Evolutionary conservation across 768 basidiomycete species (phyloP), one percentile per base, ranked within the genome.

Genomic region (Xerocomellus chrysenteron): DNA sequence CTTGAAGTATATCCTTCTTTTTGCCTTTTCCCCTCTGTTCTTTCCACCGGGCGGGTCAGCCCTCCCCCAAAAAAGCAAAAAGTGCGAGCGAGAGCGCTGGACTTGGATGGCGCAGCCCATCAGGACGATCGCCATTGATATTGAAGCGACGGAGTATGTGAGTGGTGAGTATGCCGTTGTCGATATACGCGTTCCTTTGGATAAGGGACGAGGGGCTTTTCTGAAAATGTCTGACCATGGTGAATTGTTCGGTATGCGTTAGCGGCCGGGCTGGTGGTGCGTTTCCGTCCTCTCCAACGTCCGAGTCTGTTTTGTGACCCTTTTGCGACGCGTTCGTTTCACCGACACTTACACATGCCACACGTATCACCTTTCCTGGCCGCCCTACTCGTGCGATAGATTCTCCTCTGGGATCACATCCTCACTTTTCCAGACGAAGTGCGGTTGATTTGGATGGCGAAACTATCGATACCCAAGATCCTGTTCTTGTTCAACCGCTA

Each of bases 401-500:
- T 71, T 17, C 58, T 74, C 11, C 55, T 74, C 24, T 75, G 72
- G 62, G 74, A 74, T 47, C 69, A 74, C 35, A 28, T 71, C 44
- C 57, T 74, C 40, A 75, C 74, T 0, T 60, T 74, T 30, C 48
- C 57, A 14, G 72, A 73, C 21, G 73, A 75, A 63, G 70, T 75
- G 13, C 41, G 52, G 48, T 50, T 70, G 21, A 63, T 75, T 30
- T 75, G 74, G 74, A 60, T 30, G 3, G 71, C 74, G 1, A 60
- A 19, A 19, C 45, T 55, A 3, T 67, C 72, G 13, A 33, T 63
- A 9, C 65, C 71, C 41, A 75, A 76, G 39, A 53, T 67, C 19
- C 45, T 75, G 17, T 75, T 75, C 58, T 43, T 75, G 33, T 55
- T 74, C 30, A 67, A 72, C 51, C 74, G 74, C 16, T 76, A 75